A percentile compares a stretch with the other conserved stretches of the same genome.
Evolutionary conservation across 192 early-diverging fungal genomes (phyloP).

Genomic region (Oehlia diaphana): DNA sequence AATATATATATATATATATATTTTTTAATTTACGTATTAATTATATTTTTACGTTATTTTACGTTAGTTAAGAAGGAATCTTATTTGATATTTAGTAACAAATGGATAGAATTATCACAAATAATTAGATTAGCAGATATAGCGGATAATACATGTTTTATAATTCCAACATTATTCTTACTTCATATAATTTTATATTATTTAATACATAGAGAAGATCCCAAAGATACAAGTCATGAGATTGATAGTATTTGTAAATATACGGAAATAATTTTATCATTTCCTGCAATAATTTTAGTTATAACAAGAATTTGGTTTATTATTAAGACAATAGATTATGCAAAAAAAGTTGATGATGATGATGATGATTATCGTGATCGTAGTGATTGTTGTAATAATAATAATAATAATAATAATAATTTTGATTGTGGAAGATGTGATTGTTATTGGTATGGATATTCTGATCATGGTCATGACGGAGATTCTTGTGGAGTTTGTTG

Average conservation of each 20-base stretch:
- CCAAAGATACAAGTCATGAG: not conserved
- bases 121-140: not conserved
- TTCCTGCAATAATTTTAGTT: not conserved
- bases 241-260: not conserved
- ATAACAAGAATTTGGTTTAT: not conserved
- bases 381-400: not conserved
- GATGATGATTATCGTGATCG: not conserved
- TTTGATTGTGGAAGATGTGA: no score
- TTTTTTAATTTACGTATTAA: not conserved
- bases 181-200: not conserved
- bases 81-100: not conserved
- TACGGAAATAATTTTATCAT: not conserved
- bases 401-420: no score
- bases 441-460: no score
- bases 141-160: not conserved
- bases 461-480: no score
- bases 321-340: not conserved
- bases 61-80: not conserved
- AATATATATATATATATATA: no score
- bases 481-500: not conserved
- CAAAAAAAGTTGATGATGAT: not conserved
- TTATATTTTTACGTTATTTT: not conserved
- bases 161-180: not conserved
- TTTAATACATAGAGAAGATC: not conserved
- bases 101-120: not conserved